Evolutionary conservation across 1,284 basidiomycete species (phyloP).

Genomic region (Xanthoconium separans): DNA sequence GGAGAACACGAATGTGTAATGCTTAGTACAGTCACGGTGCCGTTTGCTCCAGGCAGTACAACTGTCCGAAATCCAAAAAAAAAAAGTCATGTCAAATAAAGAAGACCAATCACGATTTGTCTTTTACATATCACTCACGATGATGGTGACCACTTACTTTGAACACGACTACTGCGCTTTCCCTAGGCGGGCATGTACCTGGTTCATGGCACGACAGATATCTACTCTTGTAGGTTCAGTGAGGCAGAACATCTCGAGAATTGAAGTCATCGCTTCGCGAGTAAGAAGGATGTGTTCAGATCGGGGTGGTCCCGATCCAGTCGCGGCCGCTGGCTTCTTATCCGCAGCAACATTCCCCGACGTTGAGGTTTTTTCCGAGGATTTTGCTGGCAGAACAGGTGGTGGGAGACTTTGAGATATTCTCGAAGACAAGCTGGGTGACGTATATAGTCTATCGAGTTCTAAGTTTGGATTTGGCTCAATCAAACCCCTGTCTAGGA

Average conservation of each 20-base stretch:
- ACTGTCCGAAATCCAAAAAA: neutral
- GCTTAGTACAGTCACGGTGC: neutral
- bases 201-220: slow-evolving; percentile 64
- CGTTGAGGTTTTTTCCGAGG: slow-evolving; percentile 12
- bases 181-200: slow-evolving; percentile 38
- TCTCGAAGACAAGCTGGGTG: slow-evolving; percentile 1
- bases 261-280: slow-evolving; percentile 50
- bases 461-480: slow-evolving; percentile 49
- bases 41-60: slow-evolving; percentile 1
- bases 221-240: slow-evolving; percentile 47
- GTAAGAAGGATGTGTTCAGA: slow-evolving; percentile 41
- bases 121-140: slow-evolving; percentile 18
- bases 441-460: slow-evolving; percentile 59
- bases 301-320: slow-evolving; percentile 1
- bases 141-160: neutral
- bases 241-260: slow-evolving; percentile 49
- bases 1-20: slow-evolving; percentile 5
- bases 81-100: slow-evolving; percentile 3
- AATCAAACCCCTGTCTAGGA: slow-evolving; percentile 56
- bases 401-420: neutral
- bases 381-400: neutral
- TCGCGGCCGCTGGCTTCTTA: neutral
- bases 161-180: neutral
- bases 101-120: slow-evolving; percentile 4
- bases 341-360: neutral